Evolutionary conservation across 768 basidiomycete species (phyloP), one percentile per base, ranked within the genome.

Genomic region (Hypholoma fasciculare): DNA sequence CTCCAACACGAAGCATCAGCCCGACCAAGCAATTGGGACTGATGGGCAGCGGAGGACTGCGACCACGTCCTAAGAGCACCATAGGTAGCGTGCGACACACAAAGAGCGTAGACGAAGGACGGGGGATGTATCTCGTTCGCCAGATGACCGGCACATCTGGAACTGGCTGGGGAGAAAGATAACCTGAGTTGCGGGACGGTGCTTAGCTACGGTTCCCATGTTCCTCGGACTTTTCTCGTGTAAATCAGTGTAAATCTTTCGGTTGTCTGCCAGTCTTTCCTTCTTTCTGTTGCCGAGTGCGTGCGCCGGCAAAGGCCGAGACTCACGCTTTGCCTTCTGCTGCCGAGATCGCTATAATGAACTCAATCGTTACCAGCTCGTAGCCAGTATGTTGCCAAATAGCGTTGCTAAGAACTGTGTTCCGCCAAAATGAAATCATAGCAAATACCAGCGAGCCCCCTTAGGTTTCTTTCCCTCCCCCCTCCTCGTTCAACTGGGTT

Each of bases 1-100:
- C 84, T 64, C 86, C 88, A 2, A 86, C 85, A 1, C 79, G 88
- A 59, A 89, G 89, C 66, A 76, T 89, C 36, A 91, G 89, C 60
- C 89, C 92, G 12, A 90, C 88, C 36, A 92, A 91, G 68, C 84
- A 87, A 63, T 58, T 87, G 51, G 81, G 79, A 37, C 74, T 62
- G 49, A 64, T 61, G n/a, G 69, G 70, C 14, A 62, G 57, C 12
- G 74, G 77, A 7, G 68, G 69, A 14, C 68, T 74, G 17, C 76
- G 84, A 43, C 84, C 89, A 8, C 75, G 92, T 54, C 91, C 92
- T 11, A 91, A 88, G 78, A 91, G 89, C 65, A 87, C 90, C 23
- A 84, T 88, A 56, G 89, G 89, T 13, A 84, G 43, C 27, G 34
- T 88, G 71, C 78, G 89, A 63, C 80, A 74, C 57, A 67, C 79